A percentile compares a stretch with the other conserved stretches of the same genome.
Evolutionary conservation across 23 red algal species (phyloP).

Genomic region (Gracilaria gracilis): DNA sequence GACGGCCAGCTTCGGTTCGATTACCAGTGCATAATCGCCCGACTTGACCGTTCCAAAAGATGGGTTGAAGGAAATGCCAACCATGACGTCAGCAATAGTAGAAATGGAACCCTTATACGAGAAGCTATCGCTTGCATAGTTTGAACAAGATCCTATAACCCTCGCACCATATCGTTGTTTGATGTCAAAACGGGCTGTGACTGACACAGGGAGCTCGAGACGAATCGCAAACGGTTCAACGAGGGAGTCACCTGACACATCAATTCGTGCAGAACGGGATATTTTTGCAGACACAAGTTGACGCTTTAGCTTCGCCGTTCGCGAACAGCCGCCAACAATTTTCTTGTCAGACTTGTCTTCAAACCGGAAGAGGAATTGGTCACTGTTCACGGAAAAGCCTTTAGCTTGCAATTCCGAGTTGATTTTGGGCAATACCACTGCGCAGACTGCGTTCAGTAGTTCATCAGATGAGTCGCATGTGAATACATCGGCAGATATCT

Average conservation of each 20-base stretch:
- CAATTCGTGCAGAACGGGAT: not conserved
- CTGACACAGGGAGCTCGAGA: not conserved
- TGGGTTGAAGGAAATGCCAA: not conserved
- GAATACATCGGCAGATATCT: not conserved
- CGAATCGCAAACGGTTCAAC: constrained; percentile 1
- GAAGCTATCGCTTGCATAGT: constrained; percentile 12
- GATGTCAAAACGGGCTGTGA: not conserved
- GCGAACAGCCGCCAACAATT: not conserved
- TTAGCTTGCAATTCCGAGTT: not conserved
- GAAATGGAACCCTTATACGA: not conserved
- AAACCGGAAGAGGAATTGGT: not conserved
- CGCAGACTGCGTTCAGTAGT: not conserved
- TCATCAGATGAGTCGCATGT: not conserved
- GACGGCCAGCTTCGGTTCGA: not conserved
- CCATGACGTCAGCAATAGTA: not conserved
- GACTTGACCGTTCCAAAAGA: not conserved
- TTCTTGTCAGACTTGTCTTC: not conserved
- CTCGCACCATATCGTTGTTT: constrained; percentile 7
- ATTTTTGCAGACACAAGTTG: not conserved
- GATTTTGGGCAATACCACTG: not conserved
- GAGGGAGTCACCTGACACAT: not conserved
- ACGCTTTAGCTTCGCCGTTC: not conserved
- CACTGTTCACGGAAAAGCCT: not conserved
- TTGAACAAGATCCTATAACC: not conserved
- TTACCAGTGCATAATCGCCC: constrained; percentile 1